Conservation (phyloP, 2,329 filamentous ascomycete genomes). For the Cryphonectria japonica region DNA sequence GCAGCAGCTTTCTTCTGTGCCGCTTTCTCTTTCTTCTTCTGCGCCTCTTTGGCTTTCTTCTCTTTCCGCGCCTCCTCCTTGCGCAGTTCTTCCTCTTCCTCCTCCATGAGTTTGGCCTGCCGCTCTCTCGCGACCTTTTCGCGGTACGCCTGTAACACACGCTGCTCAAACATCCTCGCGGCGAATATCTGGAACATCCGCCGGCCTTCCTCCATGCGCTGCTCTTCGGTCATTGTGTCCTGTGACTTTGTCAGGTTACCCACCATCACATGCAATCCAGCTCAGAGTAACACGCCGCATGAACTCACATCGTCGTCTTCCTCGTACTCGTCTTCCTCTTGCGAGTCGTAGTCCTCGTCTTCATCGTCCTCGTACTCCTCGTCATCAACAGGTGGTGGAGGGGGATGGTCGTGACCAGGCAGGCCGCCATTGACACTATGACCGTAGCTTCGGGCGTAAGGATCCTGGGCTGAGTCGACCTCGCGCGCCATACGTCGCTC, state of each 20-base stretch:
- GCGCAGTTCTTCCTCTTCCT: constrained; percentile 83
- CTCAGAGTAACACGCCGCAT: too few species aligned
- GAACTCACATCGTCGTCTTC: constrained; percentile 68
- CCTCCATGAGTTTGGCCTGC: constrained; percentile 86
- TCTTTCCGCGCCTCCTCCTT: constrained; percentile 79
- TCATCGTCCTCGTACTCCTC: constrained; percentile 52
- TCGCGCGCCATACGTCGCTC: constrained; percentile 97
- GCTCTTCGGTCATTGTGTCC: constrained; percentile 97
- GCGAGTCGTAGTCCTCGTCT: constrained; percentile 64
- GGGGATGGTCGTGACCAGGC: constrained; percentile 71
- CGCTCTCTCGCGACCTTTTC: constrained; percentile 95
- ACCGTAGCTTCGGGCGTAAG: constrained; percentile 35
- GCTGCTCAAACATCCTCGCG: constrained; percentile 97
- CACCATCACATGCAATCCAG: not conserved
- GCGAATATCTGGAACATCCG: constrained; percentile 99
- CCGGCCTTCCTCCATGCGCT: constrained; percentile 97
- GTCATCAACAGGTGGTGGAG: constrained; percentile 71
- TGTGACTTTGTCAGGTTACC: constrained; percentile 51
- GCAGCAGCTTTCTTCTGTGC: constrained; percentile 83
- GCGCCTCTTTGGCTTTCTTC: constrained; percentile 91
- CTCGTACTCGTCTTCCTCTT: constrained; percentile 67
- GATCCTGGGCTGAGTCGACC: constrained; percentile 74
- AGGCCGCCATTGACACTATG: constrained; percentile 60
- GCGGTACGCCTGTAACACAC: constrained; percentile 94
- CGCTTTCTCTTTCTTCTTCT: constrained; percentile 94